Conservation (phyloP, 129 eudicot species). For the Calendula officinalis region DNA sequence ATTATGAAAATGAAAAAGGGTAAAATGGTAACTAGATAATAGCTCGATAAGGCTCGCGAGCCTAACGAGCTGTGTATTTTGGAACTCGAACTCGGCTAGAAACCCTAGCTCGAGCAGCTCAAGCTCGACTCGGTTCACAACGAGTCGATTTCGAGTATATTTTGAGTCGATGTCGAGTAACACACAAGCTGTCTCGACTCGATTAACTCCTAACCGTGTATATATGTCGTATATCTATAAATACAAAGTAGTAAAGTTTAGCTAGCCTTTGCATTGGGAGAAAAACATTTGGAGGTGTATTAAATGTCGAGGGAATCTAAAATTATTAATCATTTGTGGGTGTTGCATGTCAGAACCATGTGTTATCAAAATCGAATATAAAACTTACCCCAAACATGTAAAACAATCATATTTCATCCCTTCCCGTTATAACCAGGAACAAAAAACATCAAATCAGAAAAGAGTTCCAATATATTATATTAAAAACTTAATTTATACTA, state of each 20-base stretch:
- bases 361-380: background rate
- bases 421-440: background rate
- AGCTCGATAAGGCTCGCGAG: too few relatives aligned
- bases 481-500: background rate
- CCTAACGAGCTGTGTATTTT: too few relatives aligned
- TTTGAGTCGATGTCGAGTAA: too few relatives aligned
- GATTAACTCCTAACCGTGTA: too few relatives aligned
- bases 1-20: too few relatives aligned
- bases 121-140: too few relatives aligned
- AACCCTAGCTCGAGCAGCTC: too few relatives aligned
- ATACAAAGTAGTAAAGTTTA: conserved; percentile 21
- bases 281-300: conserved; percentile 19
- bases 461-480: background rate
- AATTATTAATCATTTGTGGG: conserved; percentile 1
- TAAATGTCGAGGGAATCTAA: conserved; percentile 17
- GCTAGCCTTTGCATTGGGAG: background rate
- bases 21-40: too few relatives aligned
- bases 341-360: conserved; percentile 35
- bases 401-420: background rate
- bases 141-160: too few relatives aligned
- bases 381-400: background rate
- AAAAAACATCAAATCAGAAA: background rate
- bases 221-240: background rate
- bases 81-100: too few relatives aligned
- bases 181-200: too few relatives aligned